Base-by-base conservation (phyloP, 192 early-diverging fungal species). In the Entrophospora sp. region DNA sequence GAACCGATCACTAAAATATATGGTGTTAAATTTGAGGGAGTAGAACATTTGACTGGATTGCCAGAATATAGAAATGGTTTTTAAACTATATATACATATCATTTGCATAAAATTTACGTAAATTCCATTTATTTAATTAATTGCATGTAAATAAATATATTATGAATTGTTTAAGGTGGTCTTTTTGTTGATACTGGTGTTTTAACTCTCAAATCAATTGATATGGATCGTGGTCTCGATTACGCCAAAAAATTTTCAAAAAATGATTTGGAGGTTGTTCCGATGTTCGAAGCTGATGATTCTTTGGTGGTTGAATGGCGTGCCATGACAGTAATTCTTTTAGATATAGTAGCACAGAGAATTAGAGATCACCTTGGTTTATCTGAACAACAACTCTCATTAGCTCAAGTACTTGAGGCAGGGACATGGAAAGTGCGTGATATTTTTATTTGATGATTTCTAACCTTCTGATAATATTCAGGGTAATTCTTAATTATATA, bases 241-340 rank as follows among this genome's bases (percentile, higher is more conserved):
- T n/a, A n/a, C n/a, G n/a, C n/a, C n/a, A n/a, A n/a, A n/a, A n/a
- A n/a, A n/a, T n/a, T n/a, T n/a, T n/a, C n/a, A n/a, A n/a, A n/a
- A n/a, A 56, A 55, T 0, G 63, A 73, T 0, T 74, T 70, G 12
- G 75, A 74, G 20, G 52, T 58, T 1, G 75, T 93, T 12, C 91
- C 89, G 5, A 65, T 75, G 40, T 93, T 93, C 70, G 83, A 89
- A 20, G 85, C 83, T 14, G 74, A 75, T 58, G 93, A 97, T 69
- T 84, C 90, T 0, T 85, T 85, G 5, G 85, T 97, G 37, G 86
- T 94, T 45, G 95, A 97, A 69, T 97, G 95, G 95, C 84, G 95
- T 16, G 91, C 90, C 9, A 74, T 97, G 73, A 97, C 93, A 0
- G 91, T 97, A 1, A 80, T 84, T 0, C 77, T 91, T 34, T 67